Base-by-base conservation (phyloP, 768 basidiomycete genomes). In the Amanita rimosa region DNA sequence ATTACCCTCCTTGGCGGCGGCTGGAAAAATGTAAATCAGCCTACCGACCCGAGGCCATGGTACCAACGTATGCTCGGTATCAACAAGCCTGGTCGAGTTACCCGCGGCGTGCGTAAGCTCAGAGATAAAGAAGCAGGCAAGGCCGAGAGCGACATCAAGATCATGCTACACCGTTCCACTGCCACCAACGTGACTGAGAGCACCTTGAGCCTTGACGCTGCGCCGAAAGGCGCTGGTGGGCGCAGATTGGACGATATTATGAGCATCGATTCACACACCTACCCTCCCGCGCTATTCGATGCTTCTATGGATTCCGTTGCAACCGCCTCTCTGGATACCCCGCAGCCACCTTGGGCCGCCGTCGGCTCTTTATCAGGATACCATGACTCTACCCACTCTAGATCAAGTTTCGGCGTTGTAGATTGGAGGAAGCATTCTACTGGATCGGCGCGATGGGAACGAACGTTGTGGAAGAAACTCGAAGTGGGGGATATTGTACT, bases 381-480 rank as follows among this genome's bases (percentile, higher is more conserved):
- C 56, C 74, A 79, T 53, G 75, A 76, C 50, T 81, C 78, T 36
- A 56, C 79, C 24, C 72, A 69, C 48, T 78, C 79, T 13, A 74
- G 72, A 3, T 67, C 76, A 10, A 76, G 73, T 19, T 54, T 74
- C 6, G 87, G 90, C 10, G 90, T 92, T 26, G 69, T 96, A n/a
- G 85, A 95, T 60, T 92, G 82, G 77, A 71, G 67, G 41, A 79
- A 79, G 42, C 79, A 76, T 33, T 66, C 76, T 2, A 70, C 70
- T 3, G 91, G 91, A 0, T 76, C 81, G 3, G 83, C 90, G 2
- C 72, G 74, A 22, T 98, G 95, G 95, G 93, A 97, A 60, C 72
- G 95, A 48, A 98, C 95, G 11, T 68, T 98, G 1, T 98, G 95
- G 95, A 97, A 98, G 73, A 97, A 98, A 71, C 73, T 98, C 38